Evolutionary conservation across 345 rosid species (phyloP).

Genomic region (Eutrema japonicum): DNA sequence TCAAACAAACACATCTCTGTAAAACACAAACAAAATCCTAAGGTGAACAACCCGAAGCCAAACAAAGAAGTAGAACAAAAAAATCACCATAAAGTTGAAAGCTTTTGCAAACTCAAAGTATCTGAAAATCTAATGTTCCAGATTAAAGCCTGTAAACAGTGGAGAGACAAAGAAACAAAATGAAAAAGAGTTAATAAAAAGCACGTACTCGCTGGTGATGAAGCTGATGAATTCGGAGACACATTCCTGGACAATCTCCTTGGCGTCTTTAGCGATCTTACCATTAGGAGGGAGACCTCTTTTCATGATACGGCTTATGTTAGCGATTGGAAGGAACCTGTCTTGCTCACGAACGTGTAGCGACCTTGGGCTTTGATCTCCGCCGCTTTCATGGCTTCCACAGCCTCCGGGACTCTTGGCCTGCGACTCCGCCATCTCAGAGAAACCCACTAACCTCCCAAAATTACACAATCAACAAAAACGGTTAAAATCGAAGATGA

Average conservation of each 20-base stretch:
- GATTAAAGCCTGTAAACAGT: too few relatives aligned
- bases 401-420: slow-evolving; percentile 60
- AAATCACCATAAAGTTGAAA: slow-evolving; percentile 4
- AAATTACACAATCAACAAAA: slow-evolving; percentile 14
- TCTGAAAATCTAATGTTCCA: not conserved
- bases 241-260: slow-evolving; percentile 95
- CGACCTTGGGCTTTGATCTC: slow-evolving; percentile 87
- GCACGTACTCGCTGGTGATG: slow-evolving; percentile 90
- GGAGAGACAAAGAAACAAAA: not conserved
- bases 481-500: not conserved
- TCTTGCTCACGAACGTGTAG: slow-evolving; percentile 83
- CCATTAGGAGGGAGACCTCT: slow-evolving; percentile 89
- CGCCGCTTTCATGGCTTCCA: slow-evolving; percentile 86
- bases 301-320: slow-evolving; percentile 95
- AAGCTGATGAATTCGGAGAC: slow-evolving; percentile 97
- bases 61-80: not conserved
- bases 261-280: slow-evolving; percentile 96
- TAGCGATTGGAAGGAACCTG: slow-evolving; percentile 90
- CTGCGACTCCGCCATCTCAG: slow-evolving; percentile 50
- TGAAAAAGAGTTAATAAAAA: not conserved
- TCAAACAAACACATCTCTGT: not conserved
- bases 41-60: slow-evolving; percentile 1
- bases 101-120: not conserved
- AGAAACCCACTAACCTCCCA: slow-evolving; percentile 40
- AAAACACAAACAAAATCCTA: slow-evolving; percentile 3